phyloP scores from a whole-genome alignment of 768 basidiomycete species.

The Hericium erinaceus region DNA sequence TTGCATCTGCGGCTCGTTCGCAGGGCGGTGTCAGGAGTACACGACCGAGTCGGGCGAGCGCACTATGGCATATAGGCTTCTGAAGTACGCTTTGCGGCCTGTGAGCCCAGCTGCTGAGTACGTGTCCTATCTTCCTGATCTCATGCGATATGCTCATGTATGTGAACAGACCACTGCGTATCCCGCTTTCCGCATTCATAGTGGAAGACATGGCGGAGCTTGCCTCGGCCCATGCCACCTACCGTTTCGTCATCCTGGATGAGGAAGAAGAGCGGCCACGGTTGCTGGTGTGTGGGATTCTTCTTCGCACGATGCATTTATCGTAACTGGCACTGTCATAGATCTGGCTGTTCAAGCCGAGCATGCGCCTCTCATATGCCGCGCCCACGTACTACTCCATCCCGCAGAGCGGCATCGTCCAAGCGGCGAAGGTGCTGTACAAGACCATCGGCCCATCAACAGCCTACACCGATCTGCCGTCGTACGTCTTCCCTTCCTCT shows the following conservation, averaged over 20 bases:
- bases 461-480: slow-evolving; percentile 40
- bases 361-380: slow-evolving; percentile 69
- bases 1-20: slow-evolving; percentile 77
- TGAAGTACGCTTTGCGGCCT: slow-evolving; percentile 79
- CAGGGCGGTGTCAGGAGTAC: slow-evolving; percentile 62
- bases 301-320: not conserved
- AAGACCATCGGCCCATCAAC: slow-evolving; percentile 62
- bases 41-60: slow-evolving; percentile 21
- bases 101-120: slow-evolving; percentile 54
- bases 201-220: slow-evolving; percentile 88
- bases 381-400: slow-evolving; percentile 44
- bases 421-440: slow-evolving; percentile 79
- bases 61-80: slow-evolving; percentile 52
- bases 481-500: slow-evolving; percentile 26
- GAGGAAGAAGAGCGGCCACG: slow-evolving; percentile 77
- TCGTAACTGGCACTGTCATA: slow-evolving; percentile 21
- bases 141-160: slow-evolving; percentile 1
- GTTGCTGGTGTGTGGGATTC: slow-evolving; percentile 54
- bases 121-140: slow-evolving; percentile 21
- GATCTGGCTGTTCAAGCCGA: slow-evolving; percentile 96
- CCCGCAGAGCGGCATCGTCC: slow-evolving; percentile 51
- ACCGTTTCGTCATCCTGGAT: slow-evolving; percentile 83
- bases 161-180: slow-evolving; percentile 26
- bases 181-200: slow-evolving; percentile 81
- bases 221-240: slow-evolving; percentile 85